Conservation (phyloP, 768 basidiomycete species). For the Lactarius deliciosus region DNA sequence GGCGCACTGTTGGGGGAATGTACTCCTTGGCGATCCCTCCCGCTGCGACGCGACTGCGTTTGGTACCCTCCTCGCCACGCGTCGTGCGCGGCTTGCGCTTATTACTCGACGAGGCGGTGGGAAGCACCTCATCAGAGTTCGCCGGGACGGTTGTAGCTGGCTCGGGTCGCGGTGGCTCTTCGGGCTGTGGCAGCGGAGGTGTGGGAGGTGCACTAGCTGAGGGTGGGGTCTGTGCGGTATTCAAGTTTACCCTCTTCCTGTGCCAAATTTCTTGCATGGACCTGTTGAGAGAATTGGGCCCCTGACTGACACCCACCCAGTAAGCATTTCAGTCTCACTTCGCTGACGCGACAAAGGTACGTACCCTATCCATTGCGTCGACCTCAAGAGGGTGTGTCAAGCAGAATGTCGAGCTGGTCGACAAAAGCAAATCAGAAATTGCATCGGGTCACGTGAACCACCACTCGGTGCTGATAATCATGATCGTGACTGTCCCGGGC, state of each 20-base stretch:
- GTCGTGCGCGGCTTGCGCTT: conserved; percentile 66
- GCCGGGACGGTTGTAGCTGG: conserved; percentile 2
- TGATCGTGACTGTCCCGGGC: too few species aligned
- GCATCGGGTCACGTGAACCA: not conserved
- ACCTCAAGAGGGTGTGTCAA: too few species aligned
- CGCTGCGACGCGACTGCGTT: conserved; percentile 45
- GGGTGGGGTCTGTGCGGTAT: conserved; percentile 36
- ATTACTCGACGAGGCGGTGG: conserved; percentile 44
- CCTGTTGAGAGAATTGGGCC: conserved; percentile 69
- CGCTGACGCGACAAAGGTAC: not conserved
- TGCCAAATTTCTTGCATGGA: conserved; percentile 86
- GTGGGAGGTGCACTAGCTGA: conserved; percentile 32
- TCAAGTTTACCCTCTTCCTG: conserved; percentile 68
- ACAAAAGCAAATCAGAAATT: not conserved
- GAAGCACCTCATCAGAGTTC: conserved; percentile 22
- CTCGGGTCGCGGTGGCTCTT: conserved; percentile 22
- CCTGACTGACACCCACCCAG: conserved; percentile 51
- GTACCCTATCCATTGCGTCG: not conserved
- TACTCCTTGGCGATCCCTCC: conserved; percentile 57
- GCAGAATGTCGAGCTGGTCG: not conserved
- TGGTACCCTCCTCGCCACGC: conserved; percentile 55
- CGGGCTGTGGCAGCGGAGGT: conserved; percentile 17
- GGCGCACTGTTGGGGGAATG: conserved; percentile 67
- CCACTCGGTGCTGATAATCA: too few species aligned
- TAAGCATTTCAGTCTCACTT: conserved; percentile 21